Percentiles rank a stretch among this genome's conserved stretches.
Evolutionary conservation across 2,329 filamentous ascomycete genomes (phyloP).

Genomic region (Lecanicillium sp.): DNA sequence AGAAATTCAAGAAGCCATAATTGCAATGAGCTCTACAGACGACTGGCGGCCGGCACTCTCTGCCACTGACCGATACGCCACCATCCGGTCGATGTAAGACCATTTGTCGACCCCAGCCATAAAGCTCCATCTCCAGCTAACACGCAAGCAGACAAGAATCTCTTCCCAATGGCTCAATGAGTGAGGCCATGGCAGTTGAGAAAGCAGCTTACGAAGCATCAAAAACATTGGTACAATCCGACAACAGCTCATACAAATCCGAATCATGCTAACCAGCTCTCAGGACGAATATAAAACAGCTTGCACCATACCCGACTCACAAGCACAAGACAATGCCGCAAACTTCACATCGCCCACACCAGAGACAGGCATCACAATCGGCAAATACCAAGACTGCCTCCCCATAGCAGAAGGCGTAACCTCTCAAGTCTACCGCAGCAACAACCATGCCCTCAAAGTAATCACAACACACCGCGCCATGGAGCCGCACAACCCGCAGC

Average conservation of each 20-base stretch:
- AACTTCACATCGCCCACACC: neutral
- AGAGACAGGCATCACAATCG: constrained; percentile 38
- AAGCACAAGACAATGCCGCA: too few species aligned
- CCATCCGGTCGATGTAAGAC: constrained; percentile 18
- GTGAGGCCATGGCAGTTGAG: constrained; percentile 57
- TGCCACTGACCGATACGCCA: constrained; percentile 5
- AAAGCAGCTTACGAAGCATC: constrained; percentile 53
- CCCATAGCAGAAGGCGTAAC: constrained; percentile 63
- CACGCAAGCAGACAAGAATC: constrained; percentile 19
- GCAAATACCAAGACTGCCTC: constrained; percentile 43
- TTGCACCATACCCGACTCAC: constrained; percentile 19
- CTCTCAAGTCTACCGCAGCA: constrained; percentile 72
- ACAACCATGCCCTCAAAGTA: constrained; percentile 67
- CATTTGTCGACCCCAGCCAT: neutral
- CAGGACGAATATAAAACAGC: constrained; percentile 53
- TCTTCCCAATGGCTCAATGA: constrained; percentile 20
- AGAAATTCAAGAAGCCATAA: too few species aligned
- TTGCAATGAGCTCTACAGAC: neutral
- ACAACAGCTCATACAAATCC: neutral
- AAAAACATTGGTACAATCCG: constrained; percentile 42
- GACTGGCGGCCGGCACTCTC: constrained; percentile 7
- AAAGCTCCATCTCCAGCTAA: constrained; percentile 4
- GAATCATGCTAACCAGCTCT: constrained; percentile 12
- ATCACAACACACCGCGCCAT: constrained; percentile 66
- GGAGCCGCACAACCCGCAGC: constrained; percentile 73